Evolutionary conservation across 1,284 basidiomycete genomes (phyloP).

Genomic region (Austroboletus niveus): DNA sequence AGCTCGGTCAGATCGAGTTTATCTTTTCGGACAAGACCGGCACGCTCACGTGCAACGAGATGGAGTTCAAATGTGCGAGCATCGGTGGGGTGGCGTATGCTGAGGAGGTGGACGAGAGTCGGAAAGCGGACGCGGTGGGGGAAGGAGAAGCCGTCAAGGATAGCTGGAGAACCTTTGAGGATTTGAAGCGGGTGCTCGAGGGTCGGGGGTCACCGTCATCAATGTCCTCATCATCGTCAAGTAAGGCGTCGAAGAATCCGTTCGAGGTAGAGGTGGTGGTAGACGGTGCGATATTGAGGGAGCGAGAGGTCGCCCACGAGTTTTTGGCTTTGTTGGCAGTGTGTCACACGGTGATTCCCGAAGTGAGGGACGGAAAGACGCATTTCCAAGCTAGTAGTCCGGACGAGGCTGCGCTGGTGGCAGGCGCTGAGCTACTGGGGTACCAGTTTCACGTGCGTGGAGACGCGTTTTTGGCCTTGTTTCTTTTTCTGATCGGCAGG

Average conservation of each 20-base stretch:
- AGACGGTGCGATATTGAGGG: slow-evolving; percentile 20
- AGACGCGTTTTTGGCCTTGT: slow-evolving; percentile 25
- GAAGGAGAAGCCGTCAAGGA: slow-evolving; percentile 48
- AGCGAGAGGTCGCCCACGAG: slow-evolving; percentile 70
- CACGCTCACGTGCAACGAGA: slow-evolving; percentile 95
- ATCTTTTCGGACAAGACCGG: slow-evolving; percentile 99
- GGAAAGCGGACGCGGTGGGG: slow-evolving; percentile 64
- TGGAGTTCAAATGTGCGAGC: slow-evolving; percentile 95
- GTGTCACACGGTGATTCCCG: slow-evolving; percentile 99
- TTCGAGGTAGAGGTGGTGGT: slow-evolving; percentile 13
- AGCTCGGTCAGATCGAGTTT: slow-evolving; percentile 98
- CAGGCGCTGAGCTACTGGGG: slow-evolving; percentile 95
- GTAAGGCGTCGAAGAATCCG: slow-evolving; percentile 20
- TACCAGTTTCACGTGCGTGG: slow-evolving; percentile 85
- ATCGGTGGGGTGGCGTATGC: slow-evolving; percentile 90
- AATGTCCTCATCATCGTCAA: neutral
- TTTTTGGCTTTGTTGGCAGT: slow-evolving; percentile 92
- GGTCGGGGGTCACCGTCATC: slow-evolving; percentile 10
- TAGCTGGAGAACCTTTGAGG: slow-evolving; percentile 74
- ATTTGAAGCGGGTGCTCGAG: slow-evolving; percentile 60
- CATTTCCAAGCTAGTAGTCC: slow-evolving; percentile 99
- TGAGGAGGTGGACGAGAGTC: slow-evolving; percentile 73
- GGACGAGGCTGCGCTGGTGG: slow-evolving; percentile 98
- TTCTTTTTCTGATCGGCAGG: neutral
- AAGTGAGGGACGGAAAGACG: slow-evolving; percentile 81